These are phyloP conservation scores for Capronia americana DNA, from an alignment of 2,329 filamentous ascomycete genomes.

Conservation along the genomic window DNA sequence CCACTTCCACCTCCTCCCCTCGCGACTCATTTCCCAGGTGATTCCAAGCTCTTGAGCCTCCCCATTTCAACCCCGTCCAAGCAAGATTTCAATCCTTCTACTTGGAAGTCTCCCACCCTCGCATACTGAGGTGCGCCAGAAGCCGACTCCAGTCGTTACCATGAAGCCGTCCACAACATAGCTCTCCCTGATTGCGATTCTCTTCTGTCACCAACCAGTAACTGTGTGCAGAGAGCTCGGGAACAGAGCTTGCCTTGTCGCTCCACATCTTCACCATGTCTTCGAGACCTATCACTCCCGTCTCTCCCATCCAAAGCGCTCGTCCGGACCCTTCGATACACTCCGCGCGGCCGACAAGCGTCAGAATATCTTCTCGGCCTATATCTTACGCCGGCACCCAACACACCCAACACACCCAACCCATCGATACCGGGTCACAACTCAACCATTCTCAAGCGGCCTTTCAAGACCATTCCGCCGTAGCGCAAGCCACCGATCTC, in stretches of 20 bases:
- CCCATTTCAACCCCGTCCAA: constrained; percentile 22
- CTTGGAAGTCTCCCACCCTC: constrained; percentile 3
- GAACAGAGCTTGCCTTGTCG: constrained; percentile 5
- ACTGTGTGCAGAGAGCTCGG: constrained; percentile 13
- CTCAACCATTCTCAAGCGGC: constrained; percentile 46
- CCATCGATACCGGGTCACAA: constrained; percentile 33
- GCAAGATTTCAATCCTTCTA: constrained; percentile 10
- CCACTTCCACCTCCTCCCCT: constrained; percentile 24
- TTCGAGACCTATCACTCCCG: constrained; percentile 43
- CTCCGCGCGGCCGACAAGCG: constrained; percentile 28
- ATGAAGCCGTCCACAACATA: constrained; percentile 24
- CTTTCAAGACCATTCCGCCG: constrained; percentile 42
- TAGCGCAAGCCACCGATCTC: constrained; percentile 48
- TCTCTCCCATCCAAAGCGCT: constrained; percentile 27
- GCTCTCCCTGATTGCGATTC: constrained; percentile 10
- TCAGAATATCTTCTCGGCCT: constrained; percentile 45
- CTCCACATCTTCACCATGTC: constrained; percentile 31
- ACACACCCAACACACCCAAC: constrained; percentile 30
- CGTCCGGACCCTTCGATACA: constrained; percentile 28
- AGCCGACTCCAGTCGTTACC: constrained; percentile 4
- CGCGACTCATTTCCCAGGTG: constrained; percentile 31
- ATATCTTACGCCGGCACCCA: constrained; percentile 48
- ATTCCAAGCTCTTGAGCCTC: constrained; percentile 17
- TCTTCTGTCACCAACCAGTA: constrained; percentile 1
- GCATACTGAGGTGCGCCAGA: constrained; percentile 11